Evolutionary conservation across 2,329 filamentous ascomycete genomes (phyloP).

Genomic region (Fusarium sp.): DNA sequence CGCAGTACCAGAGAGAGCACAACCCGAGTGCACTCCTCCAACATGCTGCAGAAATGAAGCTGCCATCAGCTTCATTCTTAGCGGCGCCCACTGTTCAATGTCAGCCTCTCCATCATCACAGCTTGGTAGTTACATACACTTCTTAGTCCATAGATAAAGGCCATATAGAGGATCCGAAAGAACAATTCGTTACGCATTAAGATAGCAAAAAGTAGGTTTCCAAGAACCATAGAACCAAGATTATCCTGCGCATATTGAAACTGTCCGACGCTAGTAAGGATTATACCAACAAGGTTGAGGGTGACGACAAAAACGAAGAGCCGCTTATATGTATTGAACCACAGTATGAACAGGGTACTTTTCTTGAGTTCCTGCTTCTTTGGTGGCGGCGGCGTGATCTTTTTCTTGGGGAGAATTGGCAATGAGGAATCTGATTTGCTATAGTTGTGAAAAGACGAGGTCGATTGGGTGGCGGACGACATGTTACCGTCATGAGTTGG

Average conservation of each 20-base stretch:
- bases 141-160: background rate
- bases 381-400: background rate
- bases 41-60: background rate
- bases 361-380: background rate
- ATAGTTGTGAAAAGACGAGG: background rate
- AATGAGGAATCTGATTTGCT: background rate
- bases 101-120: background rate
- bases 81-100: background rate
- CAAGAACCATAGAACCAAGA: background rate
- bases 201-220: background rate
- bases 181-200: background rate
- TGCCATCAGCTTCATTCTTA: background rate
- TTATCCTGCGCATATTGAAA: background rate
- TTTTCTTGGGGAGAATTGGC: background rate
- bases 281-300: background rate
- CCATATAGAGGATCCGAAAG: background rate
- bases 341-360: fast-evolving
- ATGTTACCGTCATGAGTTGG: background rate
- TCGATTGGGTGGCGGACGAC: background rate
- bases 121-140: background rate
- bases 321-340: background rate
- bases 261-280: background rate
- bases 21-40: background rate
- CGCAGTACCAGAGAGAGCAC: background rate
- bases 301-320: background rate